Percentiles rank a stretch among this genome's conserved stretches.
Conservation (phyloP, 176 grass and related monocot genomes). For the Hyparrhenia diplandra region DNA sequence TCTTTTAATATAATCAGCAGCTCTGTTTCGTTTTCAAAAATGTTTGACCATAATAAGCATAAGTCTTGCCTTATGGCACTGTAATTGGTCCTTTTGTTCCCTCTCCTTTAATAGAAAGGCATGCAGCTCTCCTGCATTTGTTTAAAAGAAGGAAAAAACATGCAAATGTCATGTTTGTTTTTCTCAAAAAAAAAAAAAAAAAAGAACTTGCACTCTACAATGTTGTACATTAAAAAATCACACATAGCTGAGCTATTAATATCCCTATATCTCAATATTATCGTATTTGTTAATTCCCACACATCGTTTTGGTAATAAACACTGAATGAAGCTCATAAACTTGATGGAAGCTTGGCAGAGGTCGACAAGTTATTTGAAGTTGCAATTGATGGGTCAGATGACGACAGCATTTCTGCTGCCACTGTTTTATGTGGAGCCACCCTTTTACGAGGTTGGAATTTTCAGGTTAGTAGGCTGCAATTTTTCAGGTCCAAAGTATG, state of each 20-base stretch:
- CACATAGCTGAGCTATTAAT: not conserved
- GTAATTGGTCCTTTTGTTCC: not conserved
- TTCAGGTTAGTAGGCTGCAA: constrained; percentile 60
- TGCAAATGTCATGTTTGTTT: not conserved
- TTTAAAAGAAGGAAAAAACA: not conserved
- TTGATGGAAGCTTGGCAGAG: constrained; percentile 97
- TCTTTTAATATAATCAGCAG: not conserved
- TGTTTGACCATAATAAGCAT: not conserved
- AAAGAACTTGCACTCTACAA: constrained; percentile 5
- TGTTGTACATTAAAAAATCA: not conserved
- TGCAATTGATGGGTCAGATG: constrained; percentile 73
- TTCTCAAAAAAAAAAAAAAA: not conserved
- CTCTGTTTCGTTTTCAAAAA: not conserved
- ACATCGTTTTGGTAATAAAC: constrained; percentile 35
- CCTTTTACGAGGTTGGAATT: constrained; percentile 90
- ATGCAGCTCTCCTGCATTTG: not conserved
- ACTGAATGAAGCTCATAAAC: no score
- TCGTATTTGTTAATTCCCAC: constrained; percentile 28
- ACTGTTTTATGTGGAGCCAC: constrained; percentile 89
- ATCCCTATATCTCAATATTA: constrained; percentile 6
- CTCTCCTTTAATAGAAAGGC: not conserved
- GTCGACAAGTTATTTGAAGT: constrained; percentile 91
- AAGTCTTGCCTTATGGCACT: not conserved
- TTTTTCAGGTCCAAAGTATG: not conserved
- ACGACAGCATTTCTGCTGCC: constrained; percentile 79